A percentile compares a stretch with the other conserved stretches of the same genome.
These are phyloP conservation scores for Polytrichum commune DNA, from an alignment of 225 moss, liverwort and hornwort species.

Conservation along the genomic window DNA sequence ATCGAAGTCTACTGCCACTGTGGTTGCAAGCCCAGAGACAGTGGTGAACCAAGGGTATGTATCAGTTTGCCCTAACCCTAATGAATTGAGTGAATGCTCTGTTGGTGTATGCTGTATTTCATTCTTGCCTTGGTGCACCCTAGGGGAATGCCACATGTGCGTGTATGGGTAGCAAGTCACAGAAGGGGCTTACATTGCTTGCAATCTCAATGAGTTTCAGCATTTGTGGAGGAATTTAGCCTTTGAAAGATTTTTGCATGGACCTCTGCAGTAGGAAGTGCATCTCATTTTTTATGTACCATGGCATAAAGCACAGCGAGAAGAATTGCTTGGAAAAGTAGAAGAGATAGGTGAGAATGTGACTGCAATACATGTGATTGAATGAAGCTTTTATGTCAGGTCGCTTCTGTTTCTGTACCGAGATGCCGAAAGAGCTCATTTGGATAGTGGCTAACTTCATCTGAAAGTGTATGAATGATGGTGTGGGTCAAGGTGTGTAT, in stretches of 20 bases:
- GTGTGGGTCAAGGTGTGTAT: not conserved
- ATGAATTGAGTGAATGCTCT: not conserved
- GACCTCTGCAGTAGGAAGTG: no score
- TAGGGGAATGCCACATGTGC: not conserved
- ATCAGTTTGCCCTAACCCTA: not conserved
- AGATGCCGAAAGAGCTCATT: not conserved
- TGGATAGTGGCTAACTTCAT: not conserved
- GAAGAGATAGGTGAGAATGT: not conserved
- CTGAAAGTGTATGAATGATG: conserved; percentile 7
- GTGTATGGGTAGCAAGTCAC: no score
- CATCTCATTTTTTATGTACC: not conserved
- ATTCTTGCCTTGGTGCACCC: not conserved
- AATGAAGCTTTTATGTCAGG: not conserved
- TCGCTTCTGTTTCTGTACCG: not conserved
- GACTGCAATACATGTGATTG: not conserved
- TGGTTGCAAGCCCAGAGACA: conserved; percentile 18
- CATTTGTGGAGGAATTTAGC: conserved; percentile 6
- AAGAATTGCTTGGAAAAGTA: not conserved
- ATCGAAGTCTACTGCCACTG: conserved; percentile 25
- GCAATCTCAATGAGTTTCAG: not conserved
- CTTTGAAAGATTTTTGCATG: not conserved
- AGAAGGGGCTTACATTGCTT: no score
- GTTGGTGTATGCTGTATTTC: not conserved
- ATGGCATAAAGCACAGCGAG: not conserved
- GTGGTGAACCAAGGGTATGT: conserved; percentile 16